Base-by-base conservation (phyloP, 768 basidiomycete species). In the Hemileccinum rubropunctum region DNA sequence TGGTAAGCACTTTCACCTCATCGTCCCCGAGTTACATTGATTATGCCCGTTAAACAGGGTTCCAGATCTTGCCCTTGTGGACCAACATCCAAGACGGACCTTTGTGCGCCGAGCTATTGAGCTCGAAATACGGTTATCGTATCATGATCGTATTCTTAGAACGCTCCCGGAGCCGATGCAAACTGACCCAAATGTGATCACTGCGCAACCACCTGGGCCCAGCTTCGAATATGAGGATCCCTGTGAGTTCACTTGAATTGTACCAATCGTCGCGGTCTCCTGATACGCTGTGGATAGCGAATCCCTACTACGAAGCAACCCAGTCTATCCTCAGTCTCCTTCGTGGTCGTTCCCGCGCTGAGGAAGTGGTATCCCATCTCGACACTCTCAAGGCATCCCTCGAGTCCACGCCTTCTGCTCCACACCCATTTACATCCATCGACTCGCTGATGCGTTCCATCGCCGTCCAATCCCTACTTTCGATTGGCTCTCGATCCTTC, bases 401-500 rank as follows among this genome's bases (percentile, higher is more conserved):
- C 3, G 81, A 86, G 47, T 49, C 54, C 23, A 77, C 79, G 28
- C 76, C 78, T 15, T 78, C 81, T 14, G 78, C 84, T 21, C 74
- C 76, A 23, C 77, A 75, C 30, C 72, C 68, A 8, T 60, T 72
- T 53, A 4, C 75, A n/a, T 84, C 86, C 49, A 77, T 91, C 13
- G 85, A 90, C 58, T 62, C 74, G 15, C 68, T 84, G 45, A 73
- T 86, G 35, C 84, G 91, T 20, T 84, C 88, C 26, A 87, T 98
- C 57, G 77, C 89, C 15, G 76, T 91, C 41, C 93, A 98, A 59
- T 91, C 90, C 12, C 78, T 98, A 5, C 78, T 98, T 6, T 84
- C 90, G 64, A 88, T 98, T 52, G 97, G 97, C 45, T 84, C 90
- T 2, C 85, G 97, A 14, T 97, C 95, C 3, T 98, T 99, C 76